phyloP scores from a whole-genome alignment of 1,139 yeast genomes.

The Sugiyamaella japonica region DNA sequence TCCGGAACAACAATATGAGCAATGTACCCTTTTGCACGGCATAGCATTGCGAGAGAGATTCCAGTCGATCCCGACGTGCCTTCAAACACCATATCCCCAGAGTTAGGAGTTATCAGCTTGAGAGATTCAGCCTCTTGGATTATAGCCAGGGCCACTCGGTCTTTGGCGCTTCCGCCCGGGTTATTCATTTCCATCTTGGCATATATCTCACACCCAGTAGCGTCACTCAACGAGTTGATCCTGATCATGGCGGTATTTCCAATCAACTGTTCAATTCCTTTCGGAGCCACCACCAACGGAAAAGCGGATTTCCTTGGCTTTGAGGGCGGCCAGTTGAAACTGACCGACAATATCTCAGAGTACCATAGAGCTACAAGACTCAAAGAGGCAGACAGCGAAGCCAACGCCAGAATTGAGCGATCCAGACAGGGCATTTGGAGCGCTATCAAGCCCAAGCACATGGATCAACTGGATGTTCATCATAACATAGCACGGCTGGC shows the following conservation, averaged over 20 bases:
- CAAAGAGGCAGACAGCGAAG: neutral
- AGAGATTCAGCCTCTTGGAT: conserved; percentile 62
- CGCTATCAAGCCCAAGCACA: too few relatives aligned
- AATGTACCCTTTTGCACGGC: conserved; percentile 82
- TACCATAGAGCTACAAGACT: neutral
- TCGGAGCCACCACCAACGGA: neutral
- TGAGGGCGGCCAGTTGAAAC: neutral
- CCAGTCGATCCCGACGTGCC: conserved; percentile 98
- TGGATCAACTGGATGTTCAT: too few relatives aligned
- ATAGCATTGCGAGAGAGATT: conserved; percentile 83
- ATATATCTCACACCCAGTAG: conserved; percentile 78
- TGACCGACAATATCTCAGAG: neutral
- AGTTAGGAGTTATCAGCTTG: conserved; percentile 59
- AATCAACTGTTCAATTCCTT: conserved; percentile 62
- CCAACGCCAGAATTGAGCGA: neutral
- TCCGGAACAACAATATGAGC: conserved; percentile 95
- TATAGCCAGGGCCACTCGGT: conserved; percentile 86
- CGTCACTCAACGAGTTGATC: conserved; percentile 67
- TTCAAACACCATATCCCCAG: conserved; percentile 74
- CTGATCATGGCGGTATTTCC: conserved; percentile 91
- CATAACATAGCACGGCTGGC: too few relatives aligned
- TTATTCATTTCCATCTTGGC: conserved; percentile 85
- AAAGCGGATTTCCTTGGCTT: neutral
- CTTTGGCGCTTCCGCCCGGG: conserved; percentile 97
- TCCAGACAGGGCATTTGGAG: neutral